Evolutionary conservation across 257 asterid genomes (phyloP), one percentile per base, ranked within the genome.

Genomic region (Gardenia jasminoides): DNA sequence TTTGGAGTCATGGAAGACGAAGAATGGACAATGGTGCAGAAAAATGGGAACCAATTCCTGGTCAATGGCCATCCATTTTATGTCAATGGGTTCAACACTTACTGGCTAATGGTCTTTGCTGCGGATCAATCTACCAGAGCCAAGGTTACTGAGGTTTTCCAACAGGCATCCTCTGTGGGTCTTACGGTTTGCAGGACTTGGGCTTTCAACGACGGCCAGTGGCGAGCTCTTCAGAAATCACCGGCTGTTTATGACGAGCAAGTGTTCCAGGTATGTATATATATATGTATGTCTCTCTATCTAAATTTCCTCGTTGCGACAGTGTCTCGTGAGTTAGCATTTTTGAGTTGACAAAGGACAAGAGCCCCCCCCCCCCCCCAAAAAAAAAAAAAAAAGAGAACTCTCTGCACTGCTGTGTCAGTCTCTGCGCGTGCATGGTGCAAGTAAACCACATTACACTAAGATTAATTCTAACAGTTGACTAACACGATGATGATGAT

Each of bases 121-220:
- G 95, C 86, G 67, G 99, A 95, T 78, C 79, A 87, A 73, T 93
- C 97, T 15, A 92, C 97, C 2, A 85, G 94, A 77, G 89, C 84
- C 20, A 95, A 95, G 78, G 98, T 93, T 64, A 92, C 86, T 59
- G 94, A 89, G 70, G 81, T 90, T 16, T 95, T 95, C 77, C 90
- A 90, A 64, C 91, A 92, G 81, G 99, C 98, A 13, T 90, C 98
- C 1, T 80, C 93, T 12, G 96, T 86, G 4, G 96, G 97, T 13
- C 86, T 95, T 7, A 85, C 99, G 0, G 94, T 93, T 7, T 95
- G 99, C 85, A 84, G 99, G 77, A 95, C 99, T 2, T 95, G 99
- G 99, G 99, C 97, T 59, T 95, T 95, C 85, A 95, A 95, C 17
- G 98, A 95, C 78, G 99, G 94, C 41, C 98, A 93, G 73, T 95